A percentile compares a stretch with the other conserved stretches of the same genome.
Conservation (phyloP, 257 asterid species). For the Nyctanthes arbortristis region DNA sequence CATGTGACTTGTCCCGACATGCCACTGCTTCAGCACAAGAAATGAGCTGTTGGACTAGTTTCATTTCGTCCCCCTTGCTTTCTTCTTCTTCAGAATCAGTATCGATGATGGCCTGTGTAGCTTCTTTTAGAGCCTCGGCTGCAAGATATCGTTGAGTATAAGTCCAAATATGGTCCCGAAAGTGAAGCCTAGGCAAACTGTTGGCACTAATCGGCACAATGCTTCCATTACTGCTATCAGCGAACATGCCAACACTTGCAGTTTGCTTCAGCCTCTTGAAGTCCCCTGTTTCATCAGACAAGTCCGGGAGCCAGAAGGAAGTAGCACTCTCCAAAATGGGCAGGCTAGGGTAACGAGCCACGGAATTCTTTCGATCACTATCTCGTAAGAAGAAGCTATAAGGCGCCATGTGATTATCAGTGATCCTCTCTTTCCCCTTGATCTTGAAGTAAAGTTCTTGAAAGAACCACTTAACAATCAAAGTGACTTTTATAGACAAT, state of each 20-base stretch:
- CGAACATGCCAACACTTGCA: slow-evolving; percentile 29
- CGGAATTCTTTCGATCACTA: slow-evolving; percentile 24
- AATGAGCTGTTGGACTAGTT: slow-evolving; percentile 64
- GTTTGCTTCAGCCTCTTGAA: slow-evolving; percentile 49
- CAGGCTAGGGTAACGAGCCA: slow-evolving; percentile 20
- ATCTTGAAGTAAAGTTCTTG: slow-evolving; percentile 47
- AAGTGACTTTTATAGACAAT: slow-evolving; percentile 34
- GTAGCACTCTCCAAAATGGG: slow-evolving; percentile 33
- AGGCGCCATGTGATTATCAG: slow-evolving; percentile 37
- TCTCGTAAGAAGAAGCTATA: slow-evolving; percentile 32
- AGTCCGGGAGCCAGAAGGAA: slow-evolving; percentile 36
- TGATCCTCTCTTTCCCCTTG: not conserved
- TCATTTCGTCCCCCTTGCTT: slow-evolving; percentile 49
- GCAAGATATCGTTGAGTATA: slow-evolving; percentile 60
- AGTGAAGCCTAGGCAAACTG: slow-evolving; percentile 48
- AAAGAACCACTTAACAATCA: slow-evolving; percentile 54
- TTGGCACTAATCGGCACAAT: slow-evolving; percentile 41
- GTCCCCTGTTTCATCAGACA: slow-evolving; percentile 38
- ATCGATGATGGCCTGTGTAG: slow-evolving; percentile 31
- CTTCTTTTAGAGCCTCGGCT: slow-evolving; percentile 59
- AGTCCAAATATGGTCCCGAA: slow-evolving; percentile 69
- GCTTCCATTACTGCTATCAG: slow-evolving; percentile 24
- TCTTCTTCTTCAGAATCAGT: slow-evolving; percentile 26
- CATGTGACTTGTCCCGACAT: slow-evolving; percentile 67
- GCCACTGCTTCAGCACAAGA: slow-evolving; percentile 88